Evolutionary conservation across 768 basidiomycete genomes (phyloP), one percentile per base, ranked within the genome.

Genomic region (Cytidiella melzeri): DNA sequence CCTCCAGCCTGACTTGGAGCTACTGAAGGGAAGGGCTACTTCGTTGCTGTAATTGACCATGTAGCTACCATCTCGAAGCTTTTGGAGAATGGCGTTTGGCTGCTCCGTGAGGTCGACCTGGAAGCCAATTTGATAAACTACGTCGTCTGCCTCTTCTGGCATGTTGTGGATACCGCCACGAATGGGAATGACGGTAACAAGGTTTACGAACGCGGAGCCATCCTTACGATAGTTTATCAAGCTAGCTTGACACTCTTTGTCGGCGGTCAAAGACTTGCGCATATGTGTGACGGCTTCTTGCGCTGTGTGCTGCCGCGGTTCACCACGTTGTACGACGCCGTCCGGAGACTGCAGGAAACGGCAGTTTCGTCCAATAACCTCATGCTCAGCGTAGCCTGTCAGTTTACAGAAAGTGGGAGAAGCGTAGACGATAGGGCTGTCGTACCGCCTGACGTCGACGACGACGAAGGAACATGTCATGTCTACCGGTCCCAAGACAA

Each of bases 91-190:
- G 2, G 80, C 80, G 56, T 81, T 81, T 2, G 92, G 92, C 68
- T 94, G 92, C 59, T 86, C 81, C 15, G 83, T 82, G 43, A 99
- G 72, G 66, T 97, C 92, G 48, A 96, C 87, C 67, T 99, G 93
- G 73, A 99, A 98, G 1, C 96, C 96, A 44, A 99, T 84, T 59
- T 90, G 86, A 63, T 87, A 95, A 7, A 80, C 82, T 36, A 89
- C 75, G 40, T 94, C 85, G 47, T 81, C 79, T 30, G 74, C 74
- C 55, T 82, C 84, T 38, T 80, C 74, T 55, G 55, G 67, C 37
- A 25, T 56, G 60, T 63, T 74, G 67, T 49, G 55, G 50, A 58
- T 71, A 50, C 74, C 88, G 6, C 85, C 90, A 11, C 48, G 63
- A 51, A 97, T 77, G 15, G 96, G 95, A 30, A 98, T 87, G 59